Percentiles rank a stretch among this genome's conserved stretches.
Conservation (phyloP, 73 alveolate species). For the Paramecium sonneborni region DNA sequence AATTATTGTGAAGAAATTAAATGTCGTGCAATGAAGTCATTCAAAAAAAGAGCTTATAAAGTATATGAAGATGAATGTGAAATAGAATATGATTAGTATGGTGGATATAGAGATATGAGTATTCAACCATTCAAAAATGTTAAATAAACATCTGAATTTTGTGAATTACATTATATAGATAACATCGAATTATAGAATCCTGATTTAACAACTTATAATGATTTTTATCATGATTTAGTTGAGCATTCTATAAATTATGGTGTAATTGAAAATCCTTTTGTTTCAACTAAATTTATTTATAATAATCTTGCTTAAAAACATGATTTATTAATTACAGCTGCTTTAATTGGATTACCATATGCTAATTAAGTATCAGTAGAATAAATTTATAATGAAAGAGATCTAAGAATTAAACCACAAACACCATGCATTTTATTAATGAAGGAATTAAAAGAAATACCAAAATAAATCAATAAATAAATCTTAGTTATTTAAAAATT, state of each 20-base stretch:
- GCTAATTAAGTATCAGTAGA: neutral
- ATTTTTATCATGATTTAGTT: conserved; percentile 86
- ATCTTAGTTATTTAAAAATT: neutral
- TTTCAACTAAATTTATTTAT: conserved; percentile 74
- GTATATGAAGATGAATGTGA: neutral
- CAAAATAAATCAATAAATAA: neutral
- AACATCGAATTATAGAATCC: neutral
- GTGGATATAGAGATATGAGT: neutral
- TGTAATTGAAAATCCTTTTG: conserved; percentile 63
- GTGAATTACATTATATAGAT: conserved; percentile 85
- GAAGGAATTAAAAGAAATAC: neutral
- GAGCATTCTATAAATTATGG: conserved; percentile 68
- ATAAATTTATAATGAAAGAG: neutral
- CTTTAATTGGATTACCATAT: neutral
- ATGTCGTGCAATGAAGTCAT: no score
- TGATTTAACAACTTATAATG: conserved; percentile 7
- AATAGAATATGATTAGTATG: neutral
- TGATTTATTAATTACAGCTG: neutral
- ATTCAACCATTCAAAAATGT: conserved; percentile 67
- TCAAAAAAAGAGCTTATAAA: no score
- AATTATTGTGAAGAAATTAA: neutral
- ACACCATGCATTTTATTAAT: neutral
- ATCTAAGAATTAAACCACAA: neutral
- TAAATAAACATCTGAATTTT: conserved; percentile 81
- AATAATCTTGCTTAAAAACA: neutral